Conservation (phyloP, 148 eudicot genomes). For the Persicaria maculosa region DNA sequence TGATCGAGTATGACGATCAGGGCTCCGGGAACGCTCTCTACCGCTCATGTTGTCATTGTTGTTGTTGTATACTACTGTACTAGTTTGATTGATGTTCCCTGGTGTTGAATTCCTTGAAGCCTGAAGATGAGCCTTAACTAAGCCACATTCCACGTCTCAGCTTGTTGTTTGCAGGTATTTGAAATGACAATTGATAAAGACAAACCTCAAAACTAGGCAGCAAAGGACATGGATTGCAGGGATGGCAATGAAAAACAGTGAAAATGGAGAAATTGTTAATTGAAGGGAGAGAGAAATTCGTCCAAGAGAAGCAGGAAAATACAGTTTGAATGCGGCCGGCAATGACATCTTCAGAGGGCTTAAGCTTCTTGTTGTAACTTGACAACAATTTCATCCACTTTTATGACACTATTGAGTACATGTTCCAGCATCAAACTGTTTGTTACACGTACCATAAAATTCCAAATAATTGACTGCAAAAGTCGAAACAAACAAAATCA, state of each 20-base stretch:
- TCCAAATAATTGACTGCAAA: too few relatives aligned
- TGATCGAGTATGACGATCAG: too few relatives aligned
- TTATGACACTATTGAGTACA: too few relatives aligned
- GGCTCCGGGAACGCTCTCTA: too few relatives aligned
- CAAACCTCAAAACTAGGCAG: background rate
- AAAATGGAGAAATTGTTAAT: background rate
- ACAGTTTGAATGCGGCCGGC: conserved; percentile 80
- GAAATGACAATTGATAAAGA: background rate
- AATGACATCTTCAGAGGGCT: conserved; percentile 51
- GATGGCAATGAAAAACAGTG: background rate
- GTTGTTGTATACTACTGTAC: too few relatives aligned
- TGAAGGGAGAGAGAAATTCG: background rate
- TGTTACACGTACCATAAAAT: too few relatives aligned
- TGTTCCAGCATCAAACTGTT: too few relatives aligned
- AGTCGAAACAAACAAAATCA: too few relatives aligned
- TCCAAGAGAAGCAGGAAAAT: background rate
- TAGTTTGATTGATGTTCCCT: background rate
- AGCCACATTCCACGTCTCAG: background rate
- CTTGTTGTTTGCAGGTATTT: background rate
- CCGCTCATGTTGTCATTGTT: too few relatives aligned
- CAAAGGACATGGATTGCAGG: background rate
- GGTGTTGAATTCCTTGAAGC: background rate
- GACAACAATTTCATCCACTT: too few relatives aligned
- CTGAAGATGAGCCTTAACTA: background rate
- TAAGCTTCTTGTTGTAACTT: conserved; percentile 31